phyloP scores from a whole-genome alignment of 768 basidiomycete genomes.

The Boletus rubroflammeus region DNA sequence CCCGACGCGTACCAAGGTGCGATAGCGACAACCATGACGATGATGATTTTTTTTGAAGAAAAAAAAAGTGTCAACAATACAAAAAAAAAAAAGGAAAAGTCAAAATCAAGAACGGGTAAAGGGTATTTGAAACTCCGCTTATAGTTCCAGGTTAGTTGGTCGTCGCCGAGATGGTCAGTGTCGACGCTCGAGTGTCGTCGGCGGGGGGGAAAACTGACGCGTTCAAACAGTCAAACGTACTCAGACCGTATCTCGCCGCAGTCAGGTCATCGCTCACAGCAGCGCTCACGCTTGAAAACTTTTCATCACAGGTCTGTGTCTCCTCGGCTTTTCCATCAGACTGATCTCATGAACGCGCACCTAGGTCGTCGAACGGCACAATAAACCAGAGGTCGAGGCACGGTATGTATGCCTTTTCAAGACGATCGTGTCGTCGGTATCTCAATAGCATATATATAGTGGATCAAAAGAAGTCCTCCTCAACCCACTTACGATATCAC shows the following conservation, averaged over 20 bases:
- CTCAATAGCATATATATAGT: constrained; percentile 39
- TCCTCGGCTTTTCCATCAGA: constrained; percentile 7
- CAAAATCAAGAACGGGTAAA: neutral
- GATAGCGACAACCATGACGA: constrained; percentile 59
- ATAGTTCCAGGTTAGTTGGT: constrained; percentile 7
- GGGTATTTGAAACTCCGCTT: constrained; percentile 45
- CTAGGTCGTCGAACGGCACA: constrained; percentile 94
- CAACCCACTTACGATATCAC: constrained; percentile 89
- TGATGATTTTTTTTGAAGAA: constrained; percentile 29
- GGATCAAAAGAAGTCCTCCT: constrained; percentile 92
- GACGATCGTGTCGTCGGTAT: neutral
- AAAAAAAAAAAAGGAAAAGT: constrained; percentile 4
- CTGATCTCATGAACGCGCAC: constrained; percentile 2
- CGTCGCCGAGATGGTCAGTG: constrained; percentile 48
- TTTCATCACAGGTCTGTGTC: constrained; percentile 70
- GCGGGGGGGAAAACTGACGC: constrained; percentile 7
- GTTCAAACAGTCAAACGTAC: constrained; percentile 76
- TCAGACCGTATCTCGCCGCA: constrained; percentile 93
- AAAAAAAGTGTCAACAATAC: neutral
- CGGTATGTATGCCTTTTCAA: constrained; percentile 44
- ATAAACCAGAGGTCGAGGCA: constrained; percentile 93
- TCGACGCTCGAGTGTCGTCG: neutral
- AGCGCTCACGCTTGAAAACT: constrained; percentile 95
- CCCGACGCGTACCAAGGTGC: constrained; percentile 57
- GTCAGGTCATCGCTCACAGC: constrained; percentile 97